Evolutionary conservation across 2,329 filamentous ascomycete species (phyloP).

Genomic region (Aspergillus hiratsukae): DNA sequence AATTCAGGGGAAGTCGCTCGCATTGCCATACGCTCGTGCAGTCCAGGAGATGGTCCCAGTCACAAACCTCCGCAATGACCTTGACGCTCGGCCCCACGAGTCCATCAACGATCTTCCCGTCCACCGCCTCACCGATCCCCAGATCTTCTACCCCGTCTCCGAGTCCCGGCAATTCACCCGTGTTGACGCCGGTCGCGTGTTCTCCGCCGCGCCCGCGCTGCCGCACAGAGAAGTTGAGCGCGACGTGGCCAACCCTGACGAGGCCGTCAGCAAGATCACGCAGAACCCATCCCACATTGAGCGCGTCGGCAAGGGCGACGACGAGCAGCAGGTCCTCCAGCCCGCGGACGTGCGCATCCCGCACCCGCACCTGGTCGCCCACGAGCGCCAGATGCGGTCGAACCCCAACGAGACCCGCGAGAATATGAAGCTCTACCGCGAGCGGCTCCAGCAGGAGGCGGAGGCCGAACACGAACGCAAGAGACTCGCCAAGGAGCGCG

Average conservation of each 20-base stretch:
- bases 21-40: slow-evolving; percentile 70
- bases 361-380: slow-evolving; percentile 55
- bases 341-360: slow-evolving; percentile 61
- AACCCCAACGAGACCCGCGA: slow-evolving; percentile 32
- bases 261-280: slow-evolving; percentile 25
- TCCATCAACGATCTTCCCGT: slow-evolving; percentile 61
- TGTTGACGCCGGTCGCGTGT: slow-evolving; percentile 60
- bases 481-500: slow-evolving; percentile 35
- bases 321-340: slow-evolving; percentile 49
- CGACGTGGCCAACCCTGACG: slow-evolving; percentile 29
- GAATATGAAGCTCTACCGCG: slow-evolving; percentile 37
- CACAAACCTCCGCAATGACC: slow-evolving; percentile 45
- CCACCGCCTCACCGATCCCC: slow-evolving; percentile 50
- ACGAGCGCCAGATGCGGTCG: slow-evolving; percentile 43
- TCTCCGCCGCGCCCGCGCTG: slow-evolving; percentile 44
- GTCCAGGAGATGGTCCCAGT: slow-evolving; percentile 76
- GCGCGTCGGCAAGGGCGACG: slow-evolving; percentile 39
- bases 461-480: slow-evolving; percentile 38
- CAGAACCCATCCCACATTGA: slow-evolving; percentile 35
- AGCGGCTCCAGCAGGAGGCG: slow-evolving; percentile 40
- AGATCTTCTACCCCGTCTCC: slow-evolving; percentile 60
- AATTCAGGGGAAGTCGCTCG: slow-evolving; percentile 64
- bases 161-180: slow-evolving; percentile 63
- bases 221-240: slow-evolving; percentile 18
- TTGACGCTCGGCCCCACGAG: slow-evolving; percentile 48